Evolutionary conservation across 2,329 filamentous ascomycete genomes (phyloP), one percentile per base, ranked within the genome.

Genomic region (Dactylellina leptospora): DNA sequence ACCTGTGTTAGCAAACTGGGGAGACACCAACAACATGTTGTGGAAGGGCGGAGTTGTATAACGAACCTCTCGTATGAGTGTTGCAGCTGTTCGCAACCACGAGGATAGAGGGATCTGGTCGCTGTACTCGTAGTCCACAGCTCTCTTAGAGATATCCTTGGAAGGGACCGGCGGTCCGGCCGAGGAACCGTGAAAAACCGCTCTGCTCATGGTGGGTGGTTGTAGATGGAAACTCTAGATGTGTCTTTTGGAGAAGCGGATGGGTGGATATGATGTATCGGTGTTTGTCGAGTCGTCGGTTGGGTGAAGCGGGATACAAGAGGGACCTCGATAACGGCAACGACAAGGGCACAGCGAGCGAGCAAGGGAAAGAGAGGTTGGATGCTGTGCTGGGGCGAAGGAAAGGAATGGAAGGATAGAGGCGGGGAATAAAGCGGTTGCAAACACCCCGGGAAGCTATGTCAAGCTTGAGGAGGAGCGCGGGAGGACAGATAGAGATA

Each of bases 121-220:
- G 78, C 92, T 91, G 82, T 93, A 97, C 64, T 90, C 87, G 79
- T 95, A 97, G 74, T 89, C 86, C 74, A 88, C 84, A 1, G 93
- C 95, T 75, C 88, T 87, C 27, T 85, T 83, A 9, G 88, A 86
- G 71, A 97, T 89, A 78, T 96, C 90, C 77, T 89, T 88, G 64
- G 95, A 85, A 75, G 84, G 92, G 80, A 89, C 81, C 40, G 92
- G 92, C 77, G 82, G 81, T 54, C 79, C 80, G 40, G 59, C 4
- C 79, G 80, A 76, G 80, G 78, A 77, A 79, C 77, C 42, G 76
- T 59, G 42, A 68, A 72, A 72, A 6, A 72, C 68, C 3, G 68
- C n/a, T 42, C 68, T 63, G 48, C 68, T 72, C 68, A 72, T 72
- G 23, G 36, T 60, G 56, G 33, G 2, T 25, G 56, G 36, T 45